Conservation (phyloP, 78 protist species). For the Emiliania huxleyi region DNA sequence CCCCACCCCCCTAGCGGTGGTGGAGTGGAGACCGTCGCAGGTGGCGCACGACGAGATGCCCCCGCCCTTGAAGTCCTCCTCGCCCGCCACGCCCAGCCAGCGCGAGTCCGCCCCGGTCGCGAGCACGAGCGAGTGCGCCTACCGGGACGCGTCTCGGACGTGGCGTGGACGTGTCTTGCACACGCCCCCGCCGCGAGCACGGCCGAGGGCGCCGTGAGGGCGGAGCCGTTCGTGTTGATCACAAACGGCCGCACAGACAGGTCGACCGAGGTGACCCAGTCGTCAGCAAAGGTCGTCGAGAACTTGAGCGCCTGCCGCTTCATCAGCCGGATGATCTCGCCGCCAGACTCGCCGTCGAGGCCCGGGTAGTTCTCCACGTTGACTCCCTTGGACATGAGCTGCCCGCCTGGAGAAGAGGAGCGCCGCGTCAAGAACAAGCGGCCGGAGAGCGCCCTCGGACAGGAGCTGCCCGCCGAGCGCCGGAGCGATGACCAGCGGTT, state of each 20-base stretch:
- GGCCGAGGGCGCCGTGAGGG: neutral
- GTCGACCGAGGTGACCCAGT: neutral
- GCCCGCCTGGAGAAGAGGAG: too few species aligned
- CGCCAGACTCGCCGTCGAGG: conserved; percentile 4
- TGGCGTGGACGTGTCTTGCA: too few species aligned
- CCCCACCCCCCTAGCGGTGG: neutral
- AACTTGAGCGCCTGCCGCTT: neutral
- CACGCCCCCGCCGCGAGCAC: conserved; percentile 43
- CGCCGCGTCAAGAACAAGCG: too few species aligned
- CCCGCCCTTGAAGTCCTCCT: neutral
- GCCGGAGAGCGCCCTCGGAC: conserved; percentile 36
- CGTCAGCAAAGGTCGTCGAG: conserved; percentile 18
- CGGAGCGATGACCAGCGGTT: neutral
- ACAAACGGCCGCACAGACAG: conserved; percentile 1
- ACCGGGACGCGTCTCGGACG: neutral
- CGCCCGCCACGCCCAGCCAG: conserved; percentile 35
- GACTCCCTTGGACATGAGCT: conserved; percentile 39
- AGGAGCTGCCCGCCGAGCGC: conserved; percentile 34
- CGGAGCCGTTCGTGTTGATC: neutral
- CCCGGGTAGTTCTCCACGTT: conserved; percentile 52
- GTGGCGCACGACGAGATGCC: conserved; percentile 50
- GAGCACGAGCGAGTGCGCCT: neutral
- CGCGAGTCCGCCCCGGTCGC: conserved; percentile 52
- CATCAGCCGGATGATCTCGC: conserved; percentile 4
- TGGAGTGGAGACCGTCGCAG: conserved; percentile 43